Conservation (phyloP, 2,329 filamentous ascomycete genomes). For the Eurotiales sp. region DNA sequence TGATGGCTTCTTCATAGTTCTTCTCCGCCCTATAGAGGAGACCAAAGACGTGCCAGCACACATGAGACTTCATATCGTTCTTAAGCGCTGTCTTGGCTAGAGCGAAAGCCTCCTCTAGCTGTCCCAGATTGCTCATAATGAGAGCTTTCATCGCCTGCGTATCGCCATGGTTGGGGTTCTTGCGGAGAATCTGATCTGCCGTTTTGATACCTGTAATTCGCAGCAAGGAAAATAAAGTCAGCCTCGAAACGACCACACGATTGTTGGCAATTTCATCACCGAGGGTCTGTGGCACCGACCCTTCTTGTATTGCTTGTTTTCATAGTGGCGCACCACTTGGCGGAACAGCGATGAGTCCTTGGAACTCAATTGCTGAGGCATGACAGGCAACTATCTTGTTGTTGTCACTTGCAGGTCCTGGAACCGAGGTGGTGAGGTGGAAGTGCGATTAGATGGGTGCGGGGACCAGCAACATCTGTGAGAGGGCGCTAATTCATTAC, state of each 20-base stretch:
- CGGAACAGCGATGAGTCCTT: constrained; percentile 95
- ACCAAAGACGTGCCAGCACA: constrained; percentile 99
- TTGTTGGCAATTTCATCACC: background rate
- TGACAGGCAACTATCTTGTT: constrained; percentile 30
- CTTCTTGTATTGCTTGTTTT: constrained; percentile 97
- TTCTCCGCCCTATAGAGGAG: constrained; percentile 88
- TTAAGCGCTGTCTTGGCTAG: constrained; percentile 88
- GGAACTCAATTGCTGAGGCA: constrained; percentile 53
- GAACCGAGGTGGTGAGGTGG: constrained; percentile 19
- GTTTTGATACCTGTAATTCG: constrained; percentile 70
- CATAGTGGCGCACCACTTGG: constrained; percentile 91
- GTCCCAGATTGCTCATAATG: constrained; percentile 88
- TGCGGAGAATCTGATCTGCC: constrained; percentile 93
- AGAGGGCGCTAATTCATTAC: constrained; percentile 10
- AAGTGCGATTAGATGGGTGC: constrained; percentile 35
- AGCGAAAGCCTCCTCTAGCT: constrained; percentile 89
- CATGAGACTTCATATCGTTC: constrained; percentile 97
- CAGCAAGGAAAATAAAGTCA: constrained; percentile 8
- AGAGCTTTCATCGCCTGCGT: constrained; percentile 98
- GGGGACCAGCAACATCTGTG: constrained; percentile 24
- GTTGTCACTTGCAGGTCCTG: constrained; percentile 20
- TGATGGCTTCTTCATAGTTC: constrained; percentile 98
- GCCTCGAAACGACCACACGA: constrained; percentile 4
- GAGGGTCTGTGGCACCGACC: constrained; percentile 39
- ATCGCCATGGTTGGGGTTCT: constrained; percentile 93